phyloP scores from a whole-genome alignment of 495 filamentous ascomycete genomes.

The Aeminium ludgeri region DNA sequence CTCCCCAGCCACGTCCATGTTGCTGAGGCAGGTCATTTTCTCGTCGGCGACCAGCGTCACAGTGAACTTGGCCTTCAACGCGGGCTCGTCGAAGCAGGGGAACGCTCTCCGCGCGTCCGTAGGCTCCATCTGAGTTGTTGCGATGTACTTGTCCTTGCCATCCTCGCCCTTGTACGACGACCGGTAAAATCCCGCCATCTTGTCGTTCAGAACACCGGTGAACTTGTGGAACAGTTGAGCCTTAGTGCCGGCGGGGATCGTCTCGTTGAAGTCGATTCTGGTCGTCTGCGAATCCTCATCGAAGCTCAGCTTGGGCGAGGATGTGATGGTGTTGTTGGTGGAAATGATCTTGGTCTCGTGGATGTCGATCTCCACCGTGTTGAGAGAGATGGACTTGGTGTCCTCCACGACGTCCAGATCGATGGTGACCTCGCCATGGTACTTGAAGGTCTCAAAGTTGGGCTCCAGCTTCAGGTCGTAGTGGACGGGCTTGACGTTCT shows the following conservation, averaged over 20 bases:
- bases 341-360: slow-evolving; percentile 52
- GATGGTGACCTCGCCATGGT: slow-evolving; percentile 50
- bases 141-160: slow-evolving; percentile 46
- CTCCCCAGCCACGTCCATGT: slow-evolving; percentile 61
- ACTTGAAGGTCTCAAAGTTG: slow-evolving; percentile 51
- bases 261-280: slow-evolving; percentile 44
- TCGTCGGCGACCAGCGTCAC: slow-evolving; percentile 60
- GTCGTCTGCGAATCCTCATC: slow-evolving; percentile 47
- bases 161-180: slow-evolving; percentile 54
- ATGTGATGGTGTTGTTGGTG: slow-evolving; percentile 36
- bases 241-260: slow-evolving; percentile 40
- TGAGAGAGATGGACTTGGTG: slow-evolving; percentile 70
- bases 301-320: slow-evolving; percentile 39
- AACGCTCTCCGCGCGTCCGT: slow-evolving; percentile 60
- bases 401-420: slow-evolving; percentile 74
- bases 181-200: slow-evolving; percentile 70
- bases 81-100: slow-evolving; percentile 66
- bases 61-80: slow-evolving; percentile 56
- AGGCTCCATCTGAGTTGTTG: slow-evolving; percentile 70
- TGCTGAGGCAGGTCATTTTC: slow-evolving; percentile 57
- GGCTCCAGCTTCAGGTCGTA: slow-evolving; percentile 63
- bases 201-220: slow-evolving; percentile 54
- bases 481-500: slow-evolving; percentile 51
- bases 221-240: slow-evolving; percentile 50
- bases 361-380: slow-evolving; percentile 73